Percentiles rank a stretch among this genome's conserved stretches.
phyloP scores from a whole-genome alignment of 495 filamentous ascomycete species.

The Parathielavia hyrcaniae region DNA sequence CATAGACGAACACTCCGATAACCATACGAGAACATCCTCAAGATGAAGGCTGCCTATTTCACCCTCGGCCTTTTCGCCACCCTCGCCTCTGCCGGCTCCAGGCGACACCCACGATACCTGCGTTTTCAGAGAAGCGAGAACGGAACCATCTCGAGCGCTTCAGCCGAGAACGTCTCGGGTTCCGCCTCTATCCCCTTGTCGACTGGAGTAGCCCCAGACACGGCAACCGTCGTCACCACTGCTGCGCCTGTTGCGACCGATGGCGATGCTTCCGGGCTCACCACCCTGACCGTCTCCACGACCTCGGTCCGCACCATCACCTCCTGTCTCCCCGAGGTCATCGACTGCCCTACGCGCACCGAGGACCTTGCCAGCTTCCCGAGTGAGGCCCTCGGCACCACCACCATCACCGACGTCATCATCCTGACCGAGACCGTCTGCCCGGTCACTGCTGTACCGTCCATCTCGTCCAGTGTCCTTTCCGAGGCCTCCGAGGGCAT shows the following conservation, averaged over 20 bases:
- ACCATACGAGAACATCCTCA: slow-evolving; percentile 23
- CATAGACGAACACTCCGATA: slow-evolving; percentile 5
- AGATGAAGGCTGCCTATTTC: slow-evolving; percentile 45
- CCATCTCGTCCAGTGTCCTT: slow-evolving; percentile 38
- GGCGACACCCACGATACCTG: slow-evolving; percentile 36
- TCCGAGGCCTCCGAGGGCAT: slow-evolving; percentile 33
- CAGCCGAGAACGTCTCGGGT: not conserved
- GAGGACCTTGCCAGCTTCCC: slow-evolving; percentile 31
- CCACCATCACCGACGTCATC: slow-evolving; percentile 42
- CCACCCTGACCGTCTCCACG: slow-evolving; percentile 47
- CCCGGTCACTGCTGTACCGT: slow-evolving; percentile 39
- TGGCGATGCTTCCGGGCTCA: slow-evolving; percentile 26
- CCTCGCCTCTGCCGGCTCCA: slow-evolving; percentile 37
- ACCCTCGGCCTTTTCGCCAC: slow-evolving; percentile 43
- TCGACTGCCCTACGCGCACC: slow-evolving; percentile 53
- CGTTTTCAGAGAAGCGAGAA: slow-evolving; percentile 34
- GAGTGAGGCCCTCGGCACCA: slow-evolving; percentile 29
- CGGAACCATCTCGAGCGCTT: slow-evolving; percentile 23
- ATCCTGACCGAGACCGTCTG: slow-evolving; percentile 43
- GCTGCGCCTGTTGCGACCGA: slow-evolving; percentile 21
- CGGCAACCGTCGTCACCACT: slow-evolving; percentile 17
- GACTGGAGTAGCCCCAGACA: slow-evolving; percentile 15
- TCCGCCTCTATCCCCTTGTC: slow-evolving; percentile 7
- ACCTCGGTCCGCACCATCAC: slow-evolving; percentile 57
- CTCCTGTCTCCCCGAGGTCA: slow-evolving; percentile 56